These are phyloP conservation scores for Pythium coloratum DNA, from an alignment of 352 stramenopile species.

Conservation along the genomic window DNA sequence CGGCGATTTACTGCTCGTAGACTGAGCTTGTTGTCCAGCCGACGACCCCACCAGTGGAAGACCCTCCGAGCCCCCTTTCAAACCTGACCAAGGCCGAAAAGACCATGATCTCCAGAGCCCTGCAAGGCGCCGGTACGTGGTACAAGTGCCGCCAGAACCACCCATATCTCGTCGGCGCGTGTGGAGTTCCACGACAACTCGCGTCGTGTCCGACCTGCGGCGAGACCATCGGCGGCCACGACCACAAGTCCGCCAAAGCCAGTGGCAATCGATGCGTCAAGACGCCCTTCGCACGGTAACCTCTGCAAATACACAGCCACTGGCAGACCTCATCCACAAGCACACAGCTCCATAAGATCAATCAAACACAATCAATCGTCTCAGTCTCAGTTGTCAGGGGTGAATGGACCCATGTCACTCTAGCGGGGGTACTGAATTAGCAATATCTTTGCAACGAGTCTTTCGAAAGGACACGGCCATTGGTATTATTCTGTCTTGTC, in stretches of 20 bases:
- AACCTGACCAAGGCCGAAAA: conserved; percentile 33
- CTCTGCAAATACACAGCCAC: too few species aligned
- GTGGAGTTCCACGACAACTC: conserved; percentile 29
- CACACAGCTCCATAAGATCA: too few species aligned
- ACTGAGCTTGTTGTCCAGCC: neutral
- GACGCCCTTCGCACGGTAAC: neutral
- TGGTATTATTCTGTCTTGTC: conserved; percentile 28
- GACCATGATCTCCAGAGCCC: conserved; percentile 31
- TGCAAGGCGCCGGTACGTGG: conserved; percentile 21
- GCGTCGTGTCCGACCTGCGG: conserved; percentile 28
- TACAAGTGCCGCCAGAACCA: conserved; percentile 32
- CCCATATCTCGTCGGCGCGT: conserved; percentile 38
- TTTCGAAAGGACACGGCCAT: conserved; percentile 7
- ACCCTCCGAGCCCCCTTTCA: conserved; percentile 22
- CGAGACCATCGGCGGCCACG: conserved; percentile 27
- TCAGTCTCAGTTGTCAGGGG: too few species aligned
- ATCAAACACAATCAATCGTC: too few species aligned
- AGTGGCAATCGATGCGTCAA: conserved; percentile 22
- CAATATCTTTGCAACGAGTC: neutral
- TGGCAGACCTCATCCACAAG: too few species aligned
- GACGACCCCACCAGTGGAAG: neutral
- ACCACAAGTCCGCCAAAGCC: conserved; percentile 12
- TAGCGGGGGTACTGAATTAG: neutral
- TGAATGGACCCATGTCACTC: neutral
- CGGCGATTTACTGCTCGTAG: neutral